phyloP scores from a whole-genome alignment of 2,329 filamentous ascomycete species.

The Neocucurbitaria cava region DNA sequence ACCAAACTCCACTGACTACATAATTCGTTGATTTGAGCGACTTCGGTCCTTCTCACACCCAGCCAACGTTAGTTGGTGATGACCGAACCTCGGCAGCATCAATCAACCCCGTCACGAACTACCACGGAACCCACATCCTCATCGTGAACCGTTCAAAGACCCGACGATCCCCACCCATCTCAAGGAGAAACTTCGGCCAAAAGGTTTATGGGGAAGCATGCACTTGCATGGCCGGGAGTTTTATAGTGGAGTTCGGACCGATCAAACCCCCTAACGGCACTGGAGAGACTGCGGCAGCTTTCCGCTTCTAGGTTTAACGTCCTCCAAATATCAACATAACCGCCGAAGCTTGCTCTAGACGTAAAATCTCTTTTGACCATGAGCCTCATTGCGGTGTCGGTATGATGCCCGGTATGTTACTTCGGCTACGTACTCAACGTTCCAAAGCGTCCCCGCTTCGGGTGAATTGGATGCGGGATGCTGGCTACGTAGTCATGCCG shows the following conservation, averaged over 20 bases:
- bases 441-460: constrained; percentile 6
- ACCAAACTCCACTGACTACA: not conserved
- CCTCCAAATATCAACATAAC: constrained; percentile 1
- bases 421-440: constrained; percentile 5
- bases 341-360: constrained; percentile 16
- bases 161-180: constrained; percentile 4
- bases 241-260: constrained; percentile 11
- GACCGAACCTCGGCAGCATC: not conserved
- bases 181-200: constrained; percentile 17
- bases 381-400: constrained; percentile 15
- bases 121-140: not conserved
- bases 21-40: no score
- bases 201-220: constrained; percentile 10
- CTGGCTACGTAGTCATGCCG: constrained; percentile 11
- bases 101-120: not conserved
- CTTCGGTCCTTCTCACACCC: not conserved
- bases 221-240: not conserved
- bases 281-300: constrained; percentile 1
- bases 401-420: constrained; percentile 4
- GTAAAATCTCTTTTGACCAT: constrained; percentile 13
- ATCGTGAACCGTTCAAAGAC: not conserved
- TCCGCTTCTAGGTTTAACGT: constrained; percentile 5
- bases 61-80: no score
- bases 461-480: not conserved
- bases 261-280: not conserved